Evolutionary conservation across 495 filamentous ascomycete species (phyloP).

Genomic region (Thermothielavioides terrestris): DNA sequence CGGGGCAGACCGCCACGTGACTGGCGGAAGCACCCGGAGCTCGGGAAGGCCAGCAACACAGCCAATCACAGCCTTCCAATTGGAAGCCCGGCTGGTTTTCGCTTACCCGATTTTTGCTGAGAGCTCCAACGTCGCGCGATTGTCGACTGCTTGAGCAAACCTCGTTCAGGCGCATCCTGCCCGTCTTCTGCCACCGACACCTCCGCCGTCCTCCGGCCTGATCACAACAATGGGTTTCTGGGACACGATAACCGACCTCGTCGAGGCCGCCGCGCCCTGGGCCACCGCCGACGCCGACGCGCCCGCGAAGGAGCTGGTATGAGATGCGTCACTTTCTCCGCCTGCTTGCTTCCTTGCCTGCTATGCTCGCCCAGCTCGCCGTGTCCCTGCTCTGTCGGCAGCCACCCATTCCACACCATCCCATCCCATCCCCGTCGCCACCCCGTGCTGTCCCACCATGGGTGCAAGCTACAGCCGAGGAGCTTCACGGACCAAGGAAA

Average conservation of each 20-base stretch:
- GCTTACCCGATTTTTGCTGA: conserved; percentile 28
- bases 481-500: not conserved
- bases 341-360: not conserved
- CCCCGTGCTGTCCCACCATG: too few species aligned
- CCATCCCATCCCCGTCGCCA: too few species aligned
- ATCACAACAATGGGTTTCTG: conserved; percentile 49
- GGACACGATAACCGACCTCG: conserved; percentile 45
- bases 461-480: too few species aligned
- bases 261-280: conserved; percentile 50
- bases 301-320: conserved; percentile 26
- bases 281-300: conserved; percentile 48
- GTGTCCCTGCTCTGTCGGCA: not conserved
- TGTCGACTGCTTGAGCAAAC: conserved; percentile 20
- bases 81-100: conserved; percentile 39
- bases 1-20: conserved; percentile 15
- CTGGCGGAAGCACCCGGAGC: conserved; percentile 10
- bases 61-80: conserved; percentile 40
- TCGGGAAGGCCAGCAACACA: conserved; percentile 1
- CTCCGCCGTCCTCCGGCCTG: conserved; percentile 17
- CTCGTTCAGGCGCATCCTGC: conserved; percentile 20
- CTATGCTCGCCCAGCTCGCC: not conserved
- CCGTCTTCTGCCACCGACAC: conserved; percentile 33
- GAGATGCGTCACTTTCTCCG: conserved; percentile 12
- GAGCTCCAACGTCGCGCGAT: conserved; percentile 31
- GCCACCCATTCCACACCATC: not conserved